Percentiles rank a stretch among this genome's conserved stretches.
phyloP scores from a whole-genome alignment of 257 asterid species.

The Dorcoceras hygrometricum region DNA sequence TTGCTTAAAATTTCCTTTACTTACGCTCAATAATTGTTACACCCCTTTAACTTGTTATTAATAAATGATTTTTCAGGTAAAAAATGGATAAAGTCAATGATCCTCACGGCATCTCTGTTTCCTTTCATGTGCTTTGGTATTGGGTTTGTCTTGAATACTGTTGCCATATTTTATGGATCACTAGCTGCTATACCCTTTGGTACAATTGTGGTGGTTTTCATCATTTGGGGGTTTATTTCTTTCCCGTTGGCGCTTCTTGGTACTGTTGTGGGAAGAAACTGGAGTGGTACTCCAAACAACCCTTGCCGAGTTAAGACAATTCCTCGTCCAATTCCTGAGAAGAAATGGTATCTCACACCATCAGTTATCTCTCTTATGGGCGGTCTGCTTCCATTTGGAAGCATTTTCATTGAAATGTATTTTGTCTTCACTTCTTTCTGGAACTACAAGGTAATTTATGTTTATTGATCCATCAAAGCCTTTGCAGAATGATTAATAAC shows the following conservation, averaged over 20 bases:
- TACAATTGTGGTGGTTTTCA: constrained; percentile 69
- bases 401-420: constrained; percentile 85
- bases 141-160: constrained; percentile 62
- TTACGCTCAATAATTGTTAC: constrained; percentile 18
- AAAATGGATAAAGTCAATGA: constrained; percentile 77
- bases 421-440: constrained; percentile 93
- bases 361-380: constrained; percentile 77
- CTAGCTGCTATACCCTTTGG: constrained; percentile 88
- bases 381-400: constrained; percentile 83
- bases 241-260: constrained; percentile 89
- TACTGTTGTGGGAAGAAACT: constrained; percentile 77
- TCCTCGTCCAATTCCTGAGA: constrained; percentile 86
- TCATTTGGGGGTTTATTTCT: constrained; percentile 81
- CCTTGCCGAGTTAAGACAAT: constrained; percentile 89
- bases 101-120: constrained; percentile 80
- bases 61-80: constrained; percentile 48
- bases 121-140: constrained; percentile 79
- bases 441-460: constrained; percentile 68
- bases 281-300: constrained; percentile 78
- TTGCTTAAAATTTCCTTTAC: background rate
- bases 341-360: constrained; percentile 82
- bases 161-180: constrained; percentile 81
- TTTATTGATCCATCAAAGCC: background rate
- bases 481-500: too few relatives aligned
- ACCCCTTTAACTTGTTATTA: background rate